A percentile compares a stretch with the other conserved stretches of the same genome.
Evolutionary conservation across 2,329 filamentous ascomycete genomes (phyloP).

Genomic region (Orbilia blumenaviensis): DNA sequence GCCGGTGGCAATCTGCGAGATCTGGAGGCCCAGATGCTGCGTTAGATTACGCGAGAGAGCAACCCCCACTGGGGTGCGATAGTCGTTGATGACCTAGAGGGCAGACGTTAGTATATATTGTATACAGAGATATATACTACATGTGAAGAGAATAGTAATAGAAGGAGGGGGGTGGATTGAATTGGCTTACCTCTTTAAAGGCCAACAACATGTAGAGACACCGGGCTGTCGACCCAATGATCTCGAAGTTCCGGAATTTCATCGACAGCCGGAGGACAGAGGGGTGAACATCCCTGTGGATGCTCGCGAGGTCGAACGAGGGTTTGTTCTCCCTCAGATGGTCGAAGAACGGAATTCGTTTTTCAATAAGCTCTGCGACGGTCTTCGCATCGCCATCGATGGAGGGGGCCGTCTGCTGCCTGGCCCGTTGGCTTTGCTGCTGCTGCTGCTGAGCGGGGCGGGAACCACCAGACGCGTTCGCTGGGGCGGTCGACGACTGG

Average conservation of each 20-base stretch:
- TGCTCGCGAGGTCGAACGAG: conserved; percentile 71
- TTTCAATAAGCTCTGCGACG: conserved; percentile 10
- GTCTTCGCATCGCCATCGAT: conserved; percentile 41
- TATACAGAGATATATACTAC: neutral
- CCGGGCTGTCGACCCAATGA: conserved; percentile 88
- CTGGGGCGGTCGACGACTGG: conserved; percentile 58
- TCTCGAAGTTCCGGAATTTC: conserved; percentile 86
- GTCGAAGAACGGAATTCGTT: conserved; percentile 55
- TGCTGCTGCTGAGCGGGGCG: conserved; percentile 30
- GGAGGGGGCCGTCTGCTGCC: conserved; percentile 62
- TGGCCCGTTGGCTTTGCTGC: conserved; percentile 60
- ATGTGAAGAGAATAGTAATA: too few relatives aligned
- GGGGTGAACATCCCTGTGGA: conserved; percentile 84
- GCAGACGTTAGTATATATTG: neutral
- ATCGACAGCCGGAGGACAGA: conserved; percentile 84
- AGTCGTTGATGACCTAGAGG: conserved; percentile 83
- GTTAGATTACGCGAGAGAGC: conserved; percentile 91
- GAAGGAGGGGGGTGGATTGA: too few relatives aligned
- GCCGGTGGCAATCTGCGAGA: conserved; percentile 91
- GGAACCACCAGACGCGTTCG: conserved; percentile 55
- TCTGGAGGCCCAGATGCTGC: conserved; percentile 91
- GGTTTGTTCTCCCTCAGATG: conserved; percentile 65
- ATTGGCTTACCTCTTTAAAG: conserved; percentile 77
- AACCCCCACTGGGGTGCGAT: conserved; percentile 83
- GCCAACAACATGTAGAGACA: conserved; percentile 87